A percentile compares a stretch with the other conserved stretches of the same genome.
Conservation (phyloP, 345 rosid genomes). For the Adansonia digitata region DNA sequence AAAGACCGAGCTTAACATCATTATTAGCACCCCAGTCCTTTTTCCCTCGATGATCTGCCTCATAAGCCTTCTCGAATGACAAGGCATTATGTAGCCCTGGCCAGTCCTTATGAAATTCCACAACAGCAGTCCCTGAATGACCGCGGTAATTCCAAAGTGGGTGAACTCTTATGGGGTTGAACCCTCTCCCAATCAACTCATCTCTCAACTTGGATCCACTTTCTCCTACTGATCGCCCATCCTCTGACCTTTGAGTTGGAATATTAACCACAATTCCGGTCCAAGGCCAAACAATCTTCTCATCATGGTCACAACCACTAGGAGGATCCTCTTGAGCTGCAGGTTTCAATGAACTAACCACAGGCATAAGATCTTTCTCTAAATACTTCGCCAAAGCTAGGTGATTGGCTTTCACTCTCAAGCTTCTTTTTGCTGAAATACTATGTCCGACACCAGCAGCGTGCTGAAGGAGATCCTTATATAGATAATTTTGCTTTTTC, state of each 20-base stretch:
- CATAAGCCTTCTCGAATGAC: constrained; percentile 78
- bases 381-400: constrained; percentile 73
- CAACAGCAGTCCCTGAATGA: constrained; percentile 78
- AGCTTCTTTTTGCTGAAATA: constrained; percentile 57
- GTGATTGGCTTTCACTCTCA: constrained; percentile 74
- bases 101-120: constrained; percentile 89
- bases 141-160: constrained; percentile 82
- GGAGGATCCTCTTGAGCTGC: constrained; percentile 19
- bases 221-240: constrained; percentile 64
- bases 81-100: constrained; percentile 86
- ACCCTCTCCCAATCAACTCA: constrained; percentile 66
- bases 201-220: constrained; percentile 88
- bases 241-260: constrained; percentile 55
- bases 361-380: constrained; percentile 43
- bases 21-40: constrained; percentile 50
- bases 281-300: constrained; percentile 86
- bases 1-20: constrained; percentile 48
- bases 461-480: constrained; percentile 82
- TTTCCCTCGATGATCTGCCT: constrained; percentile 76
- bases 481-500: constrained; percentile 54
- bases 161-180: constrained; percentile 75
- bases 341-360: constrained; percentile 31
- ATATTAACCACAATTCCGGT: constrained; percentile 77
- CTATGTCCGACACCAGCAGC: constrained; percentile 94
- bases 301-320: constrained; percentile 45